phyloP scores from a whole-genome alignment of 192 early-diverging fungal species.

The Geranomyces michiganensis region DNA sequence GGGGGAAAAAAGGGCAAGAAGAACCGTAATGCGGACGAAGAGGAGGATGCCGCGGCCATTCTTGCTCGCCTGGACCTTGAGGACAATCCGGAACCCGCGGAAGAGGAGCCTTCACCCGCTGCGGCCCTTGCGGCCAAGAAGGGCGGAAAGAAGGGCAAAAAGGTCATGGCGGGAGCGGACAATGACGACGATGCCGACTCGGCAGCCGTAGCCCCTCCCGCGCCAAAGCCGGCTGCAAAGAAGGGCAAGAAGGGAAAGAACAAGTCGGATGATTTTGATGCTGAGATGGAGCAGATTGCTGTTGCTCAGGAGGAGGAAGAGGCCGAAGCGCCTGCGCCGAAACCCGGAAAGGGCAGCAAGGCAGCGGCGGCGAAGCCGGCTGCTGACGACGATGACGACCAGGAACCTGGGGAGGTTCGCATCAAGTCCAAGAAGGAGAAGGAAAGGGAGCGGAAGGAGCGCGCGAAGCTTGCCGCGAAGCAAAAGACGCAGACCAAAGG shows the following conservation, averaged over 20 bases:
- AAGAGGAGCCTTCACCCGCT: conserved; percentile 19
- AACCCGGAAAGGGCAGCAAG: conserved; percentile 22
- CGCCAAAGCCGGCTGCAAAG: conserved; percentile 25
- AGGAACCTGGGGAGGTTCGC: conserved; percentile 47
- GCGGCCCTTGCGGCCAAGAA: conserved; percentile 4
- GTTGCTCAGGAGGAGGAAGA: conserved; percentile 22
- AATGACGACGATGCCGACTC: conserved; percentile 31
- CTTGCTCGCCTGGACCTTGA: conserved; percentile 46
- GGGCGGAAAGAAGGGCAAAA: conserved; percentile 53
- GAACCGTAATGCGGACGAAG: conserved; percentile 44
- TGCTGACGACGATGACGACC: conserved; percentile 40
- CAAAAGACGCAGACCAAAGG: conserved; percentile 53
- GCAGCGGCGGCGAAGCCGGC: conserved; percentile 29
- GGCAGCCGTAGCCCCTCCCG: not conserved
- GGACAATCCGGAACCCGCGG: conserved; percentile 13
- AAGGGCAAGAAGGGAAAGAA: conserved; percentile 30
- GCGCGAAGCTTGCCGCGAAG: conserved; percentile 71
- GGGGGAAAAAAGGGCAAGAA: conserved; percentile 46
- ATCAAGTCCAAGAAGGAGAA: conserved; percentile 88
- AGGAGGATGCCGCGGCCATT: conserved; percentile 57
- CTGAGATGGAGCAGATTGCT: conserved; percentile 34
- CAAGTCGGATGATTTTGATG: conserved; percentile 25
- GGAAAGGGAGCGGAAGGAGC: conserved; percentile 80
- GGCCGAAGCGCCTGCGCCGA: conserved; percentile 16
- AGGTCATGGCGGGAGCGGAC: conserved; percentile 41